Evolutionary conservation across 768 basidiomycete genomes (phyloP), one percentile per base, ranked within the genome.

Genomic region (Heimioporus sp.): DNA sequence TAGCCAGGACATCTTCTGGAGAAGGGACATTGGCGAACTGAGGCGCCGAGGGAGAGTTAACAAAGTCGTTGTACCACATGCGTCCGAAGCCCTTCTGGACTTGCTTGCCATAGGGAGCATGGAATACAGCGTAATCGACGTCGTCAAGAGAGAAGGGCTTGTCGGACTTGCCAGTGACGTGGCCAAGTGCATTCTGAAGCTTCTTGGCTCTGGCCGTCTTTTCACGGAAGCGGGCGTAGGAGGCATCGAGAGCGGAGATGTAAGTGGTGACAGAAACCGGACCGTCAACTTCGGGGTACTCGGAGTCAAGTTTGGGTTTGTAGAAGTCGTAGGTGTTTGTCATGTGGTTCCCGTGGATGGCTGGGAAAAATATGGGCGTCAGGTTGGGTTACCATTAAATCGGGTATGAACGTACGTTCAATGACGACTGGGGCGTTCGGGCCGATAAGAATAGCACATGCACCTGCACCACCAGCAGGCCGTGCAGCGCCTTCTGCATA

Each of bases 291-390:
- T 91, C 90, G 54, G 97, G 97, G 71, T 94, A 96, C 70, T 95
- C 92, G 19, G 92, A 95, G 49, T 87, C 85, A 19, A 98, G 85
- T 62, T 92, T 86, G 43, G 97, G 97, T 78, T 99, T 99, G 86
- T 97, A 99, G 72, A 98, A 98, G 74, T 99, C 97, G 72, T 96
- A 98, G 0, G 87, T 92, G 77, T 99, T 96, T 55, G 88, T 87
- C 90, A 98, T 98, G 77, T 94, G 91, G 46, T 86, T 92, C 21
- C 95, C 96, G 72, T 98, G 97, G 58, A 93, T 80, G 61, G 96
- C 96, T 98, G 68, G 10, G 38, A 66, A 52, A 49, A 51, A 53
- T 28, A 6, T 11, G n/a, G 38, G 41, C 15, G 42, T 61, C 45
- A 66, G 17, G 34, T 30, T n/a, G 8, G 10, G 38, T 39, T 37